phyloP scores from a whole-genome alignment of 768 basidiomycete species.

The Pleurotus platypus region DNA sequence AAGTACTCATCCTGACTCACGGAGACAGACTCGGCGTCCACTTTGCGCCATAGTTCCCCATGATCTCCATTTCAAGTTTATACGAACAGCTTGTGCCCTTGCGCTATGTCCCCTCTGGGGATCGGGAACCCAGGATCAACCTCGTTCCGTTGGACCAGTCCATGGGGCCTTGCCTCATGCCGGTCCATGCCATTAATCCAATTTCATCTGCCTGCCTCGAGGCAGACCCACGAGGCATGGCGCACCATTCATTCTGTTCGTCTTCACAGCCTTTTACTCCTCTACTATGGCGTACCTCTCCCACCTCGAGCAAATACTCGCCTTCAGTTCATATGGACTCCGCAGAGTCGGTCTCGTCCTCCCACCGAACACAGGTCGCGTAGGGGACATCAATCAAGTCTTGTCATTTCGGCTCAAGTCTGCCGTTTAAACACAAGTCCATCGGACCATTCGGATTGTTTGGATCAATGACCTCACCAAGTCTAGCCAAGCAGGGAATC shows the following conservation, averaged over 20 bases:
- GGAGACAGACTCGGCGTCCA: too few species aligned
- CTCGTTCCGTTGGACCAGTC: not conserved
- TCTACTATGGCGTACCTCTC: not conserved
- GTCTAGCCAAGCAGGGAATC: not conserved
- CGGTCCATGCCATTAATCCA: conserved; percentile 2
- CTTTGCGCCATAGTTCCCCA: too few species aligned
- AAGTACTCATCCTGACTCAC: too few species aligned
- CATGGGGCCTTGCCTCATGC: conserved; percentile 3
- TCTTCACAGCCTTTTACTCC: conserved; percentile 2
- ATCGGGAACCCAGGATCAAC: too few species aligned
- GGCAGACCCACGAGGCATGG: conserved; percentile 5
- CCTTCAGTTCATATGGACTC: not conserved
- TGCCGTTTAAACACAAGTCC: not conserved
- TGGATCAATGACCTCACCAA: not conserved
- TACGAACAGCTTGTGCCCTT: too few species aligned
- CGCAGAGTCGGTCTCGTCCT: not conserved
- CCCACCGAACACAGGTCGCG: not conserved
- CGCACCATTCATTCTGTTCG: not conserved
- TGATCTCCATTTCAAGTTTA: too few species aligned
- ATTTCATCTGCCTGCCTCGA: conserved; percentile 7
- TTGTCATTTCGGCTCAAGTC: not conserved
- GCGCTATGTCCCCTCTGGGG: too few species aligned
- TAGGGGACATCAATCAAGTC: not conserved
- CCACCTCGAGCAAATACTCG: not conserved
- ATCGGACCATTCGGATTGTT: conserved; percentile 2